Percentiles rank a stretch among this genome's conserved stretches.
Conservation (phyloP, 2,329 filamentous ascomycete genomes). For the Seiridium unicorne region DNA sequence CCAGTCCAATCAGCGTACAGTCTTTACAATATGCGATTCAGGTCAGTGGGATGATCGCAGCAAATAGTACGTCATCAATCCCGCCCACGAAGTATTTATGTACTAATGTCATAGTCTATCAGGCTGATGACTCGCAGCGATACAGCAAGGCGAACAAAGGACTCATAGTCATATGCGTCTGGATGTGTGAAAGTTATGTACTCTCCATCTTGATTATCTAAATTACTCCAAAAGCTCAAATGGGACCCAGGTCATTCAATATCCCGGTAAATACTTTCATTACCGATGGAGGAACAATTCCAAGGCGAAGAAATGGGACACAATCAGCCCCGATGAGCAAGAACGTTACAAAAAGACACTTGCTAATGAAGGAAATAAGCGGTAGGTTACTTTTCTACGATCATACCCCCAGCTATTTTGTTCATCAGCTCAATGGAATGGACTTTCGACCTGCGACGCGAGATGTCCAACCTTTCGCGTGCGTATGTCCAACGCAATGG, state of each 20-base stretch:
- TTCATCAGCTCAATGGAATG: too few species aligned
- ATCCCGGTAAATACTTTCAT: constrained; percentile 35
- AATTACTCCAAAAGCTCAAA: background rate
- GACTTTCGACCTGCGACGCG: too few species aligned
- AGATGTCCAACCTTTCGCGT: too few species aligned
- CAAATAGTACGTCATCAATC: constrained; percentile 23
- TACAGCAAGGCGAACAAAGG: constrained; percentile 38
- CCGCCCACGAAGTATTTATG: background rate
- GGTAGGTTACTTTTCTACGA: constrained; percentile 18
- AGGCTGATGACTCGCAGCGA: constrained; percentile 30
- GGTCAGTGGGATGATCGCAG: constrained; percentile 36
- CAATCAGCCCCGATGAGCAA: constrained; percentile 37
- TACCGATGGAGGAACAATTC: constrained; percentile 35
- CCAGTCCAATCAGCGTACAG: background rate
- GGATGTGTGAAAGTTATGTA: constrained; percentile 33
- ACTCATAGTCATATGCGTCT: constrained; percentile 31
- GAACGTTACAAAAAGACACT: constrained; percentile 41
- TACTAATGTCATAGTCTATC: constrained; percentile 24
- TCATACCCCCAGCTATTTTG: too few species aligned
- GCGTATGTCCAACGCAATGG: too few species aligned
- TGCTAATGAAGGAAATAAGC: constrained; percentile 42
- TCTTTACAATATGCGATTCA: constrained; percentile 51
- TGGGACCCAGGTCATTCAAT: constrained; percentile 24
- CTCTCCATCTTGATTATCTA: background rate
- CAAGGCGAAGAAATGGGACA: constrained; percentile 36